These are phyloP conservation scores for Ambrosia hybrid DNA, from an alignment of 140 eudicot genomes.

Conservation along the genomic window DNA sequence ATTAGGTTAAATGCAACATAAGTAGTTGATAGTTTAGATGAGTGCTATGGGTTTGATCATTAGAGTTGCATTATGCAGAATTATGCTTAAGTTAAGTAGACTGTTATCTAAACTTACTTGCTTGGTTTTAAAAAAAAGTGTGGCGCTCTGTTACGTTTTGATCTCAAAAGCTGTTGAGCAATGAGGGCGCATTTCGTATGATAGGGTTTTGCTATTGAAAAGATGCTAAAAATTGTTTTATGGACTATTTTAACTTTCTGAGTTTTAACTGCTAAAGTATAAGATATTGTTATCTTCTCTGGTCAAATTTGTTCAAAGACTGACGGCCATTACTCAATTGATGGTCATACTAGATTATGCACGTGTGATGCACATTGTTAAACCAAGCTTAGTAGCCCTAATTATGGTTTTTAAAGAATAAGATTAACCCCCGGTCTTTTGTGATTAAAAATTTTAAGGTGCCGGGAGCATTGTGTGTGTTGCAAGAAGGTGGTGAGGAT, in stretches of 20 bases:
- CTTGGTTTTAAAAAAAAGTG: too few relatives aligned
- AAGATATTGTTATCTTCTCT: background rate
- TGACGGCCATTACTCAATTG: too few relatives aligned
- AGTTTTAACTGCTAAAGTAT: background rate
- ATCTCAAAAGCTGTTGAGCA: too few relatives aligned
- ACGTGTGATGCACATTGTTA: background rate
- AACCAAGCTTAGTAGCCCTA: background rate
- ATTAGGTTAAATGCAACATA: background rate
- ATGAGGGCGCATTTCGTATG: too few relatives aligned
- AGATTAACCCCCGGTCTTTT: background rate
- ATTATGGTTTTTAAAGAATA: background rate
- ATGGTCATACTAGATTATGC: too few relatives aligned
- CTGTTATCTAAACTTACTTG: too few relatives aligned
- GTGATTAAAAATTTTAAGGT: constrained; percentile 45
- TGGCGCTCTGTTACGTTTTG: too few relatives aligned
- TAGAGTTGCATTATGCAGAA: constrained; percentile 8
- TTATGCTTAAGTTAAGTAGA: background rate
- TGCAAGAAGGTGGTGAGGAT: constrained; percentile 92
- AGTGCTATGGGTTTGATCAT: constrained; percentile 9
- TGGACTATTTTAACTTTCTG: background rate
- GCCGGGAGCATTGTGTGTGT: constrained; percentile 90
- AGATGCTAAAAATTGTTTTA: background rate
- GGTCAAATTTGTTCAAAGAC: too few relatives aligned
- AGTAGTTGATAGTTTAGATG: background rate
- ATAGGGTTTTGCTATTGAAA: too few relatives aligned